Base-by-base conservation (phyloP, 768 basidiomycete genomes). In the Xanthoconium purpureum region DNA sequence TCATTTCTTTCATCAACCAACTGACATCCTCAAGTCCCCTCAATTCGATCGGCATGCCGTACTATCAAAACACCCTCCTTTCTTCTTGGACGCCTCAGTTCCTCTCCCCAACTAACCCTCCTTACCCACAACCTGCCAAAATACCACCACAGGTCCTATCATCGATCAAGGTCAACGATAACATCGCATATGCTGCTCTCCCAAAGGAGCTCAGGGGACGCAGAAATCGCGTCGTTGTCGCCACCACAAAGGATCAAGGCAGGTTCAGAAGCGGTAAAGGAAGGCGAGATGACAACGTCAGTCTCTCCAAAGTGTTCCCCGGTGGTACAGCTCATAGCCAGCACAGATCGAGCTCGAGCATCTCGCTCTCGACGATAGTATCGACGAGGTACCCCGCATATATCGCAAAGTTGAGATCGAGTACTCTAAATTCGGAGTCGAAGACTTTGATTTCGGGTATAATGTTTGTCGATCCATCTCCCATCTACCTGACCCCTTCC, bases 381-480 rank as follows among this genome's bases (percentile, higher is more conserved):
- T 77, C 30, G 84, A 80, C 37, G 80, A 84, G 30, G 82, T 94
- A 47, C 92, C 95, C 1, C 82, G 80, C 53, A 80, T 85, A 57
- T 99, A 97, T 70, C 85, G 90, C 55, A 88, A 87, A 64, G 94
- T 97, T 15, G 95, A 98, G 73, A 99, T 99, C 65, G 93, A 95
- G 71, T 99, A 99, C 69, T 95, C 92, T 38, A 96, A 95, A 66
- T 99, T 99, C 65, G 96, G 96, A 5, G 92, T 98, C 17, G 96
- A 98, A 68, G 96, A 99, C 72, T 99, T 99, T 66, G 97, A 99
- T 72, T 99, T 99, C 66, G 96, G 82, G 94, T 93, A 68, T 54
- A 80, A 70, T 13, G 35, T 39, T 10, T 30, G 3, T 24, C 3
- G 6, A 20, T 33, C 42, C 48, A 1, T 43, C 24, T 44, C 28